These are phyloP conservation scores for Trametes sanguinea DNA, from an alignment of 768 basidiomycete species.

Conservation along the genomic window DNA sequence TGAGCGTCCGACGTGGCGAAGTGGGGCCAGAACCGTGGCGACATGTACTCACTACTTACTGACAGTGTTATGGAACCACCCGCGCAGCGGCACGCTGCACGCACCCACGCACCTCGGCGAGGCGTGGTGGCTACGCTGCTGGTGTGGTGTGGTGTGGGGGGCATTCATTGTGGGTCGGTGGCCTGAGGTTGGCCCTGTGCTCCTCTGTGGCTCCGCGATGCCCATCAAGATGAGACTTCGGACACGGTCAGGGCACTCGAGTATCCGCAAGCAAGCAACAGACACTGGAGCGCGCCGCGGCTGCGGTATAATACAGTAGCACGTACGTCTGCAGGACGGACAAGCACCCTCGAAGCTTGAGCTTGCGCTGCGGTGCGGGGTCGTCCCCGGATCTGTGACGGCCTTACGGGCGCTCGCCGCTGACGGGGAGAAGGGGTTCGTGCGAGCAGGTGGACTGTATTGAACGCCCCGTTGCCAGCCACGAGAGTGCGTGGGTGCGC, in stretches of 20 bases:
- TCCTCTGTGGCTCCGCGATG: too few relatives aligned
- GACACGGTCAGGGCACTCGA: too few relatives aligned
- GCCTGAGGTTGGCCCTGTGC: too few relatives aligned
- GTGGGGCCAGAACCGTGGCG: neutral
- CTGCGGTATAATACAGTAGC: too few relatives aligned
- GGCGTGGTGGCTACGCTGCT: neutral
- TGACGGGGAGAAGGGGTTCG: neutral
- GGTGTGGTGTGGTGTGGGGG: too few relatives aligned
- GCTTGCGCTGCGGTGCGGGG: neutral
- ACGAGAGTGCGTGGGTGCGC: neutral
- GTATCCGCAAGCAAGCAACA: neutral
- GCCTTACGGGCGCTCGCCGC: neutral
- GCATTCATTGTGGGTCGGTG: neutral
- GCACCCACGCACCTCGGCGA: neutral
- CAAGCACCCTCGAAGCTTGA: conserved; percentile 8
- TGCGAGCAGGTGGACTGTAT: conserved; percentile 2
- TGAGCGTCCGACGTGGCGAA: too few relatives aligned
- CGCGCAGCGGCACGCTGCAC: too few relatives aligned
- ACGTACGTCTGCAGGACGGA: neutral
- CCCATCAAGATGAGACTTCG: too few relatives aligned
- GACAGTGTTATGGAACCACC: too few relatives aligned
- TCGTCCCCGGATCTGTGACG: too few relatives aligned
- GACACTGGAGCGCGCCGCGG: neutral
- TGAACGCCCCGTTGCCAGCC: conserved; percentile 6
- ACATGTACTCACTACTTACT: neutral